Evolutionary conservation across 202 grass and related monocot species (phyloP), one percentile per base, ranked within the genome.

Genomic region (Miscanthus sacchariflorus): DNA sequence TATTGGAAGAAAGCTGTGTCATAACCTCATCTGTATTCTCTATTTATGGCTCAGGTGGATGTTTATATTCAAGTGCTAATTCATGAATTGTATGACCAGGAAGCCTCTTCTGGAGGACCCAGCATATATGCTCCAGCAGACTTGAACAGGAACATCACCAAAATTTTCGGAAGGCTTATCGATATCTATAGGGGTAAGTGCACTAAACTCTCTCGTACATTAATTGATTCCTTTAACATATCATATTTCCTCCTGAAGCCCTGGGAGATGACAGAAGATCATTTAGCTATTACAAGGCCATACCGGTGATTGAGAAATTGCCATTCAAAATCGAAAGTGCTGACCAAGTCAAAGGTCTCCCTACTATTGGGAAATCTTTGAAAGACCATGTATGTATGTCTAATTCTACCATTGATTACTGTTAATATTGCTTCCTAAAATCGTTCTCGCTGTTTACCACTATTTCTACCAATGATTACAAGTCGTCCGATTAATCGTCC

Each of bases 281-380:
- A 40, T 96, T 99, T 91, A 99, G 94, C 86, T 99, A 99, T 83
- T 92, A 99, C 91, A 99, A 99, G 78, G 94, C 96, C 64, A 99
- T 96, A 83, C 92, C 85, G 7, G 91, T 95, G 30, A 95, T 99
- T 79, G 96, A 99, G 81, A 99, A 99, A 81, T 84, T 99, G 33
- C 84, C 92, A 61, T 99, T 95, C 87, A 95, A 90, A 91, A 91
- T 99, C 89, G 92, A 91, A 81, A 99, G 87, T 90, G 89, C 76
- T 18, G 89, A 95, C 25, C 94, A 99, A 90, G 96, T 95, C 61
- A 99, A 91, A 87, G 70, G 92, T 71, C 89, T 99, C 86, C 96
- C 96, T 70, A 4, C 96, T 78, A 99, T 99, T 28, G 94, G 96
- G 58, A 99, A 96, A 86, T 95, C 92, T 82, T 93, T 99, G 82